phyloP scores from a whole-genome alignment of 345 rosid species.

The Eucalyptus polybractea region DNA sequence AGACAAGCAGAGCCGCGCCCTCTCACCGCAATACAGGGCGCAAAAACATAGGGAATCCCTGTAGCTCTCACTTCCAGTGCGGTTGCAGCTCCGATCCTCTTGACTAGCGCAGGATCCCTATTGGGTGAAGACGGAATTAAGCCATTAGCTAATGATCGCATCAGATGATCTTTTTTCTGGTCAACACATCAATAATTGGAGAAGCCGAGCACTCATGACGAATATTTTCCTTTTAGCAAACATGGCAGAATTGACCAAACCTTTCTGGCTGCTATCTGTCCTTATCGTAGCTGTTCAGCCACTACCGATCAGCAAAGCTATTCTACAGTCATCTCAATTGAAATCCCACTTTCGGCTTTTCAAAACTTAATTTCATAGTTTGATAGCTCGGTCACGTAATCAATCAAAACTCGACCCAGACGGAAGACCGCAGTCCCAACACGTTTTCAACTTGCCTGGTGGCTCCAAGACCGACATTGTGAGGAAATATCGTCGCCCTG shows the following conservation, averaged over 20 bases:
- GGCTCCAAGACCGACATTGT: constrained; percentile 78
- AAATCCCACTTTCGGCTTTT: not conserved
- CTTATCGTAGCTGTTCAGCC: not conserved
- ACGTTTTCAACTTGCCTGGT: constrained; percentile 30
- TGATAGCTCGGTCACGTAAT: not conserved
- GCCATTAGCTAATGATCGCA: not conserved
- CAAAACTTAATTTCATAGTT: not conserved
- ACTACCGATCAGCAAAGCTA: not conserved
- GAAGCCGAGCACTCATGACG: not conserved
- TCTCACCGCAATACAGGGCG: constrained; percentile 85
- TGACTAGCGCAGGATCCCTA: constrained; percentile 76
- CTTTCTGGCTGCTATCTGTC: not conserved
- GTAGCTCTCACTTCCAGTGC: constrained; percentile 89
- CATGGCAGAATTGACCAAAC: not conserved
- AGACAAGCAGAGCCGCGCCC: not conserved
- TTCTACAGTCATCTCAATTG: not conserved
- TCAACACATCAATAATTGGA: not conserved
- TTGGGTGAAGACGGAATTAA: not conserved
- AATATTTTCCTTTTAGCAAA: not conserved
- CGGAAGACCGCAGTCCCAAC: not conserved
- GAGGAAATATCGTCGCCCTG: constrained; percentile 86
- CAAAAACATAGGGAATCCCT: constrained; percentile 66
- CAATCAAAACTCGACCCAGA: not conserved
- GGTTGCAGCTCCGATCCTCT: constrained; percentile 80
- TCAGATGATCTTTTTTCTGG: not conserved